These are phyloP conservation scores for Pseudocohnilembus persalinus DNA, from an alignment of 169 alveolate species.

Conservation along the genomic window DNA sequence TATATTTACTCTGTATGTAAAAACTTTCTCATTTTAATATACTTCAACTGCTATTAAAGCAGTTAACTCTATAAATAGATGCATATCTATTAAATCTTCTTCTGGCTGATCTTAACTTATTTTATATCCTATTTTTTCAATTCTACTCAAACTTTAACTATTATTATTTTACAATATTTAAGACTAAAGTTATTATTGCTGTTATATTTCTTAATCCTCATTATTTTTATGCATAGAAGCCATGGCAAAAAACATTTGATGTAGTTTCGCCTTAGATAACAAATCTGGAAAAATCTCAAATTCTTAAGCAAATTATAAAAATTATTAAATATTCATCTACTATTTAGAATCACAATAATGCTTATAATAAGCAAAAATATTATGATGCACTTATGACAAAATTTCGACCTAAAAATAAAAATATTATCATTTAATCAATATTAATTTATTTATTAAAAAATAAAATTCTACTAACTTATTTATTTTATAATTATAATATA, in stretches of 20 bases:
- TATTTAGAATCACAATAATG: not conserved
- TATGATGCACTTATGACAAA: not conserved
- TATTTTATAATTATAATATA: no score
- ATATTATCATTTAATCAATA: not conserved
- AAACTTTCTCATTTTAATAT: not conserved
- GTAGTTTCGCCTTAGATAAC: slow-evolving; percentile 1
- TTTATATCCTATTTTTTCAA: not conserved
- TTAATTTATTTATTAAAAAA: not conserved
- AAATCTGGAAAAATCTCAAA: slow-evolving; percentile 13
- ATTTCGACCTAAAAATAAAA: not conserved
- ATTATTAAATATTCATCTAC: slow-evolving; percentile 8
- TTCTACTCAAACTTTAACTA: no score
- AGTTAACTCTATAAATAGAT: slow-evolving; percentile 7
- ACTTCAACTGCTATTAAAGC: slow-evolving; percentile 8
- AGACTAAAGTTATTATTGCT: not conserved
- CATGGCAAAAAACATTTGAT: slow-evolving; percentile 1
- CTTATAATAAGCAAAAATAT: not conserved
- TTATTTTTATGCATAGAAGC: not conserved
- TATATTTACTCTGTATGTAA: not conserved
- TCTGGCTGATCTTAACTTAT: slow-evolving; percentile 4
- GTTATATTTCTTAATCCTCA: not conserved
- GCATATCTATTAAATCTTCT: slow-evolving; percentile 4
- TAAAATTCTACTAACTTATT: no score
- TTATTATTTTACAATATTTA: not conserved
- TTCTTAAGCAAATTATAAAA: slow-evolving; percentile 3